Evolutionary conservation across 306 rosid genomes (phyloP).

Genomic region (Oemleria cerasiformis): DNA sequence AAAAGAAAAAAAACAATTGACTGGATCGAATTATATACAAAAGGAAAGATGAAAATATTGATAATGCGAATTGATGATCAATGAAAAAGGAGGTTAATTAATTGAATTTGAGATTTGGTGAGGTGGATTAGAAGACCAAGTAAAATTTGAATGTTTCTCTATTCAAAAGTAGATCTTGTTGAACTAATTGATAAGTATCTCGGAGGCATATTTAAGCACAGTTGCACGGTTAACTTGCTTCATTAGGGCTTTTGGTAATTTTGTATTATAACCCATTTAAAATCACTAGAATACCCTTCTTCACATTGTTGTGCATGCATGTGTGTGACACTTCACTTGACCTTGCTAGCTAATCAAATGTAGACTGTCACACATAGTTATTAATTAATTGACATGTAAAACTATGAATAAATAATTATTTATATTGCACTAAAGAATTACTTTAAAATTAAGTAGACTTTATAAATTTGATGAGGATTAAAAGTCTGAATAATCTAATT

Average conservation of each 20-base stretch:
- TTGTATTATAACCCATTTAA: background rate
- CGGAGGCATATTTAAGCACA: background rate
- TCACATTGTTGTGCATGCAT: background rate
- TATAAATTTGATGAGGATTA: too few species aligned
- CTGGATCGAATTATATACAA: background rate
- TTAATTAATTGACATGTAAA: too few species aligned
- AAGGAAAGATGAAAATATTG: background rate
- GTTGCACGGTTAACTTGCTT: constrained; percentile 2
- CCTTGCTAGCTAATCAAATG: too few species aligned
- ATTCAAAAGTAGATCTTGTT: constrained; percentile 23
- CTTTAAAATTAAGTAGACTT: too few species aligned
- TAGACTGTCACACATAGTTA: too few species aligned
- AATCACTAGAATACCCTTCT: background rate
- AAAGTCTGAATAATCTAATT: too few species aligned
- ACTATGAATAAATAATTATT: too few species aligned
- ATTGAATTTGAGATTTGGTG: background rate
- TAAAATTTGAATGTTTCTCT: constrained; percentile 27
- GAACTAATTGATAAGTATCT: constrained; percentile 16
- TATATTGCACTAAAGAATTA: too few species aligned
- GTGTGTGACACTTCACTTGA: background rate
- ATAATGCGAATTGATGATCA: background rate
- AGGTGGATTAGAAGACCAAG: constrained; percentile 23
- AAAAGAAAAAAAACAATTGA: background rate
- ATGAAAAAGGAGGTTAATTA: background rate
- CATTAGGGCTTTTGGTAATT: background rate